Percentiles rank a stretch among this genome's conserved stretches.
These are phyloP conservation scores for Pseudocercospora fijiensis DNA, from an alignment of 2,329 filamentous ascomycete species.

Conservation along the genomic window DNA sequence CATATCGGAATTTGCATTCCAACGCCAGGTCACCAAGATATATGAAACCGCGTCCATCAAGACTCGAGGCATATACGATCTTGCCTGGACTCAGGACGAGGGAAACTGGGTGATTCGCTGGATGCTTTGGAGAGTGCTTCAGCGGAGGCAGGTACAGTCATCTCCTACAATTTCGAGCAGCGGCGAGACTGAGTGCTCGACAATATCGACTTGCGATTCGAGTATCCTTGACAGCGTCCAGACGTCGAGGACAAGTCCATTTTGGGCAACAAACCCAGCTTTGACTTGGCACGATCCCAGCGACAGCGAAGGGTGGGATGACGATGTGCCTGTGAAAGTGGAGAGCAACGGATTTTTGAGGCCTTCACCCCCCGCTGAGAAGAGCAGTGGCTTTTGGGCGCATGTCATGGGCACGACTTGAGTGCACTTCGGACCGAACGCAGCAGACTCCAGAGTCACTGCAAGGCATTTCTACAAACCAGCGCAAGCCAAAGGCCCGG, in stretches of 20 bases:
- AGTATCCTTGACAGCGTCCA: conserved; percentile 6
- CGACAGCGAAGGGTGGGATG: conserved; percentile 19
- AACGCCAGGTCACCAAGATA: conserved; percentile 22
- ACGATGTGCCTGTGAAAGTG: not conserved
- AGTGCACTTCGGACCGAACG: not conserved
- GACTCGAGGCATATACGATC: conserved; percentile 26
- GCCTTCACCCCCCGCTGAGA: not conserved
- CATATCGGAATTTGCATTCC: conserved; percentile 25
- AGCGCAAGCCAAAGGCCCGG: not conserved
- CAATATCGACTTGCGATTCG: conserved; percentile 16
- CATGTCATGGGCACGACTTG: not conserved
- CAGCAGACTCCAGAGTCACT: not conserved
- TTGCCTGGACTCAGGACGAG: conserved; percentile 18
- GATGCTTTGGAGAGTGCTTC: conserved; percentile 29
- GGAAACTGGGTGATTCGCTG: conserved; percentile 28
- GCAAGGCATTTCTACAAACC: not conserved
- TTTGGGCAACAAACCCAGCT: not conserved
- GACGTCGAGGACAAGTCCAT: conserved; percentile 4
- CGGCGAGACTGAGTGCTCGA: conserved; percentile 21
- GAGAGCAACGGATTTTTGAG: not conserved
- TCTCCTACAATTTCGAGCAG: conserved; percentile 17
- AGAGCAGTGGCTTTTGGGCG: not conserved
- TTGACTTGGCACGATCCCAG: conserved; percentile 11
- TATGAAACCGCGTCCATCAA: conserved; percentile 20
- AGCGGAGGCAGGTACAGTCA: conserved; percentile 10